Percentiles rank a stretch among this genome's conserved stretches.
Conservation (phyloP, 164 flowering plant genomes). For the Annona cherimola region DNA sequence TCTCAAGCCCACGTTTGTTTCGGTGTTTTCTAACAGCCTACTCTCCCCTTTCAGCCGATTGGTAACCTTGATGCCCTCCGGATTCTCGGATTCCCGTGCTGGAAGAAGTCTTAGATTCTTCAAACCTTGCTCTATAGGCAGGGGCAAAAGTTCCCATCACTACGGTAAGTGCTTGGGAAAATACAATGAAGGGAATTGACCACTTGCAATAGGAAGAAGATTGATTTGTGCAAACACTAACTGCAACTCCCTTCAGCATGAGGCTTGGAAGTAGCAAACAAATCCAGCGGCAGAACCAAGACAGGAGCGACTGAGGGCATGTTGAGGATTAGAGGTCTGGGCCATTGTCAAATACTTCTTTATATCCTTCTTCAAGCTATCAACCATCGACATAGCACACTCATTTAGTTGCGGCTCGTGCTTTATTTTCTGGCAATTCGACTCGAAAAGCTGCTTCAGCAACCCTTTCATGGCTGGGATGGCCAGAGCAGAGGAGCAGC, state of each 20-base stretch:
- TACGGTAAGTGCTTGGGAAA: not conserved
- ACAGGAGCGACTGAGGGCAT: not conserved
- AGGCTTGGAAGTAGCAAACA: not conserved
- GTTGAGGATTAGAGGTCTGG: not conserved
- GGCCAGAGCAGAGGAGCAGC: slow-evolving; percentile 6
- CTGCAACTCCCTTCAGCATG: not conserved
- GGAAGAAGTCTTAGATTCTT: too few relatives aligned
- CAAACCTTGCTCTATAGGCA: slow-evolving; percentile 11
- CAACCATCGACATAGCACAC: not conserved
- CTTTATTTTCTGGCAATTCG: slow-evolving; percentile 26
- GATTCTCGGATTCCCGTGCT: too few relatives aligned
- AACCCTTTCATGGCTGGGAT: slow-evolving; percentile 1
- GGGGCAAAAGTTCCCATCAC: not conserved
- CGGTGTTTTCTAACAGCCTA: too few relatives aligned
- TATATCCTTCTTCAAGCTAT: slow-evolving; percentile 33
- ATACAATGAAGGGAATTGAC: not conserved
- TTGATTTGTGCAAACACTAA: too few relatives aligned
- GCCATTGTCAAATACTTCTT: not conserved
- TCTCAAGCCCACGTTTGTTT: slow-evolving; percentile 27
- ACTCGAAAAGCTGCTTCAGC: not conserved
- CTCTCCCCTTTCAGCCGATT: not conserved
- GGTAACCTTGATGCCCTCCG: not conserved
- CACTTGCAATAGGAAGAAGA: too few relatives aligned
- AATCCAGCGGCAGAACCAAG: not conserved
- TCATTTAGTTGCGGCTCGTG: not conserved